phyloP scores from a whole-genome alignment of 2,329 filamentous ascomycete species.

The Nothopassalora personata region DNA sequence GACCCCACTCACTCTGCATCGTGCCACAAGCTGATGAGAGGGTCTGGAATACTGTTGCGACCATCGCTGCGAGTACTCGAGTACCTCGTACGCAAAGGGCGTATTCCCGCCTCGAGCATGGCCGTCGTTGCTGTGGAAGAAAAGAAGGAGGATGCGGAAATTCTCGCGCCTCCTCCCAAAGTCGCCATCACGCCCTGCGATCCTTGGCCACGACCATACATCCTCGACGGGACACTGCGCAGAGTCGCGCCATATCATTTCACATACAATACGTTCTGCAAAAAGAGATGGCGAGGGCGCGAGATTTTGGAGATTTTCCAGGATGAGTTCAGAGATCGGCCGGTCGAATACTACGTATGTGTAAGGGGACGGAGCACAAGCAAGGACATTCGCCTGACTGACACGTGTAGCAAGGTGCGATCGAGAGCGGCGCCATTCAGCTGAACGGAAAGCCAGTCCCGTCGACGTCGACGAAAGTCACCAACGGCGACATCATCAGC shows the following conservation, averaged over 20 bases:
- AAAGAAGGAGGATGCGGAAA: constrained; percentile 29
- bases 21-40: constrained; percentile 11
- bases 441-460: constrained; percentile 71
- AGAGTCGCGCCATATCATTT: constrained; percentile 82
- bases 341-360: constrained; percentile 76
- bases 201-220: constrained; percentile 67
- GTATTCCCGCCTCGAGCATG: constrained; percentile 24
- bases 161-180: constrained; percentile 42
- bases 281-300: constrained; percentile 83
- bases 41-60: constrained; percentile 4
- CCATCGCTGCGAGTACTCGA: constrained; percentile 50
- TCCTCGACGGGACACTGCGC: constrained; percentile 74
- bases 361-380: neutral
- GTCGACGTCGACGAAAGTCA: constrained; percentile 62
- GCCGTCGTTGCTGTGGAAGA: constrained; percentile 26
- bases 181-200: constrained; percentile 51
- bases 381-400: constrained; percentile 27
- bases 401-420: constrained; percentile 58
- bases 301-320: constrained; percentile 81
- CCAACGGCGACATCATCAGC: constrained; percentile 85
- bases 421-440: constrained; percentile 70
- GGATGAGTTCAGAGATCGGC: constrained; percentile 85
- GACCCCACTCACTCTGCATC: neutral
- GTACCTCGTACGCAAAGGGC: constrained; percentile 47
- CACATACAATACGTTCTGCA: constrained; percentile 93